A percentile compares a stretch with the other conserved stretches of the same genome.
phyloP scores from a whole-genome alignment of 371 early-diverging fungal species.

The Mucor piriformis region DNA sequence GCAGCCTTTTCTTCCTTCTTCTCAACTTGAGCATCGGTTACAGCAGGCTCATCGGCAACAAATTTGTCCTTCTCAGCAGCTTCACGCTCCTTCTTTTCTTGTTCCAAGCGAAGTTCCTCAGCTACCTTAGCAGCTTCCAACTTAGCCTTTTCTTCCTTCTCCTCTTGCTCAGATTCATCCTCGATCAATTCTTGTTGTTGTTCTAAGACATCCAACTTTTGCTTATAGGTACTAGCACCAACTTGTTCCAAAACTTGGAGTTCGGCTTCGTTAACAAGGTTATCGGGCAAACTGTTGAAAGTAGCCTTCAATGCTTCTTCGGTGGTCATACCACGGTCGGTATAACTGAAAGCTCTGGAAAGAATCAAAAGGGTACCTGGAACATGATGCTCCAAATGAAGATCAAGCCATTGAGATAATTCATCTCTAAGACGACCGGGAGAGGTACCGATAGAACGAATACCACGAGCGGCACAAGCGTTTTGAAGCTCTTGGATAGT shows the following conservation, averaged over 20 bases:
- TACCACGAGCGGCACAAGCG: constrained; percentile 92
- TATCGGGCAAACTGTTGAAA: constrained; percentile 88
- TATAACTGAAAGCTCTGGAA: constrained; percentile 86
- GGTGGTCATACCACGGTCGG: constrained; percentile 67
- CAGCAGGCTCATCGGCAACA: constrained; percentile 29
- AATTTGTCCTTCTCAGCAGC: constrained; percentile 38
- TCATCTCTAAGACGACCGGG: constrained; percentile 88
- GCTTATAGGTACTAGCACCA: constrained; percentile 90
- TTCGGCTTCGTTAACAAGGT: constrained; percentile 84
- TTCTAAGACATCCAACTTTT: constrained; percentile 90
- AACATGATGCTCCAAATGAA: constrained; percentile 89
- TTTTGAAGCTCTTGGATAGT: constrained; percentile 84
- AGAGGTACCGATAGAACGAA: constrained; percentile 83
- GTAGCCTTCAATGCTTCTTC: constrained; percentile 93
- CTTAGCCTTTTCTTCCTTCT: constrained; percentile 56
- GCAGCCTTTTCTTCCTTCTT: constrained; percentile 12
- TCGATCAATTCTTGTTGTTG: constrained; percentile 95
- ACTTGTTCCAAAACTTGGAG: constrained; percentile 85
- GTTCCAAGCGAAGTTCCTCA: constrained; percentile 27
- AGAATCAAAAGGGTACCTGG: constrained; percentile 92
- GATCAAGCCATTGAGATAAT: constrained; percentile 92
- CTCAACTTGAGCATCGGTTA: constrained; percentile 12
- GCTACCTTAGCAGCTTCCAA: constrained; percentile 51
- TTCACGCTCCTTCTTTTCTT: constrained; percentile 49
- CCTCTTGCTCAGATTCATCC: constrained; percentile 82